These are phyloP conservation scores for Fusarium incarnatum DNA, from an alignment of 2,329 filamentous ascomycete genomes.

Conservation along the genomic window DNA sequence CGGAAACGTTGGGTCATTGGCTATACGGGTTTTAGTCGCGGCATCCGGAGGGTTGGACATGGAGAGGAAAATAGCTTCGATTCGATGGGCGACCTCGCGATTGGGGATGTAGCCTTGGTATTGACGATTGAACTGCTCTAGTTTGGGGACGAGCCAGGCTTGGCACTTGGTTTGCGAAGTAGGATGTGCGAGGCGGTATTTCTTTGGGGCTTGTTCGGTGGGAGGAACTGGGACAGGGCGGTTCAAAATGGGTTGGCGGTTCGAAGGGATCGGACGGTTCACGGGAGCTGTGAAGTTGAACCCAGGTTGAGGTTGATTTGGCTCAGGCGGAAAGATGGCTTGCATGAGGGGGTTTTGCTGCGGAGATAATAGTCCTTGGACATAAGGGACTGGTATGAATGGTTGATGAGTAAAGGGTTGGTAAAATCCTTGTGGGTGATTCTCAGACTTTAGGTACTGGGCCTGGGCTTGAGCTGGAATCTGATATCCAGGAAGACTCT, in stretches of 20 bases:
- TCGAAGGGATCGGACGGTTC: neutral
- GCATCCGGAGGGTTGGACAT: neutral
- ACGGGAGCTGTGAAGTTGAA: neutral
- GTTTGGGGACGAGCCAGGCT: slow-evolving; percentile 1
- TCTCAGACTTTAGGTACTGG: neutral
- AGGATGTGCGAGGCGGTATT: neutral
- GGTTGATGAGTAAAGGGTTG: neutral
- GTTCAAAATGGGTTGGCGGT: neutral
- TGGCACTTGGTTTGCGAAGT: neutral
- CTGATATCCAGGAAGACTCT: neutral
- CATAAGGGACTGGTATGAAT: neutral
- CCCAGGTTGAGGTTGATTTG: neutral
- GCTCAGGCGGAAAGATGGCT: neutral
- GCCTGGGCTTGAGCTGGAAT: neutral
- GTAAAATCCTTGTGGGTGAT: neutral
- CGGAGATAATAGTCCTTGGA: neutral
- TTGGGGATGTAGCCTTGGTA: slow-evolving; percentile 27
- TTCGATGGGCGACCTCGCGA: neutral
- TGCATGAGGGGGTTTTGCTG: neutral
- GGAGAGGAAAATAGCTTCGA: slow-evolving; percentile 17
- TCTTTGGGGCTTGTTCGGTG: slow-evolving; percentile 1
- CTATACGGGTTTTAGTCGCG: neutral
- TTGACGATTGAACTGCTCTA: slow-evolving; percentile 4
- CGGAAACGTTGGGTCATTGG: slow-evolving; percentile 26
- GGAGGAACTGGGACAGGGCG: neutral